phyloP scores from a whole-genome alignment of 768 basidiomycete species.

The Mycena haematopus region DNA sequence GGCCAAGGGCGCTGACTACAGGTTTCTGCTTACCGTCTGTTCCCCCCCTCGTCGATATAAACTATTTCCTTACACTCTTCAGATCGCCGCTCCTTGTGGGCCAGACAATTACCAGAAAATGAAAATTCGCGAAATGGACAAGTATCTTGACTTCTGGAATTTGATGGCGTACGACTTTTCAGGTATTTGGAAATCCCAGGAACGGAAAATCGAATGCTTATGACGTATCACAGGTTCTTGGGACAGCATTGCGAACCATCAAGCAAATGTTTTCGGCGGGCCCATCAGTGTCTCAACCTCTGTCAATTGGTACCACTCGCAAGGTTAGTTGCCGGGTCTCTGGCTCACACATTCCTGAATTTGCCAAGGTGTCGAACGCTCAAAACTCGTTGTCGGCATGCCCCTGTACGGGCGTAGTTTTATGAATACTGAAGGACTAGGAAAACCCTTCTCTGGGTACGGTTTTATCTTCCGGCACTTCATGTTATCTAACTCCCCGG shows the following conservation, averaged over 20 bases:
- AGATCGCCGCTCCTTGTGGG: constrained; percentile 96
- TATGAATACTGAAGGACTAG: constrained; percentile 83
- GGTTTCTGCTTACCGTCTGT: constrained; percentile 78
- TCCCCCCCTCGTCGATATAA: background rate
- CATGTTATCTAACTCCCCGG: background rate
- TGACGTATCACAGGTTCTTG: constrained; percentile 62
- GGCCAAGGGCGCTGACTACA: constrained; percentile 61
- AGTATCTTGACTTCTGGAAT: constrained; percentile 94
- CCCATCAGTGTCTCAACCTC: constrained; percentile 67
- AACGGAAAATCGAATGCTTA: background rate
- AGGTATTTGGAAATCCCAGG: background rate
- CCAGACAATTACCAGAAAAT: constrained; percentile 84
- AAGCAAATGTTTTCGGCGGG: constrained; percentile 82
- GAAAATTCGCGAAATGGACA: constrained; percentile 83
- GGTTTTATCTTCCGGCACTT: background rate
- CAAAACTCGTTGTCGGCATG: constrained; percentile 89
- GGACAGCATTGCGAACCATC: constrained; percentile 76
- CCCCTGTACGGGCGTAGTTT: constrained; percentile 96
- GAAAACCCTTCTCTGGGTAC: constrained; percentile 72
- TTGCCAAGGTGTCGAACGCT: constrained; percentile 60
- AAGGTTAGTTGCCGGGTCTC: constrained; percentile 41
- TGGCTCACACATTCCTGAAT: background rate
- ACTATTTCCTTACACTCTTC: constrained; percentile 19
- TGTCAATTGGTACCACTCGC: constrained; percentile 70
- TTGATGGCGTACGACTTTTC: constrained; percentile 84